Evolutionary conservation across 2,329 filamentous ascomycete genomes (phyloP).

Genomic region (Parastagonospora nodorum): DNA sequence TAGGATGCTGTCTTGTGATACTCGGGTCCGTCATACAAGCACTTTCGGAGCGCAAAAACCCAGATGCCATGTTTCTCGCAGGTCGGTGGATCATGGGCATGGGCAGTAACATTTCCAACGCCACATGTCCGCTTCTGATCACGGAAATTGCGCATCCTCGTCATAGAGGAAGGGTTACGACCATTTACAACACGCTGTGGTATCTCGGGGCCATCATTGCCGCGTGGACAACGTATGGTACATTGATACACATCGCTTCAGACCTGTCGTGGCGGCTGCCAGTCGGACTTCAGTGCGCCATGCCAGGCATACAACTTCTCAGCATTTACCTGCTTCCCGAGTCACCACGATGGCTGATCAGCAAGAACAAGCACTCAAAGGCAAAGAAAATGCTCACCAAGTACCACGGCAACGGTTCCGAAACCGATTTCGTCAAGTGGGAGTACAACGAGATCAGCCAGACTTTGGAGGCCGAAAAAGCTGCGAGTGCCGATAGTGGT

Average conservation of each 20-base stretch:
- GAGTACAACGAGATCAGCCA: slow-evolving; percentile 23
- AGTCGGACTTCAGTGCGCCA: slow-evolving; percentile 63
- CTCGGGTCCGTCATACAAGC: slow-evolving; percentile 52
- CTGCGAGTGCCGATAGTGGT: slow-evolving; percentile 11
- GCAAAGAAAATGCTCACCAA: slow-evolving; percentile 15
- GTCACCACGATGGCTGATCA: slow-evolving; percentile 44
- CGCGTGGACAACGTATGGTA: slow-evolving; percentile 25
- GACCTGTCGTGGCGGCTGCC: slow-evolving; percentile 60
- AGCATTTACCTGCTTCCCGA: slow-evolving; percentile 67
- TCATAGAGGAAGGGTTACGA: slow-evolving; percentile 62
- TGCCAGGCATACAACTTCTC: slow-evolving; percentile 62
- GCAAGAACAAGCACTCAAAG: slow-evolving; percentile 12
- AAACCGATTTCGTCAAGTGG: slow-evolving; percentile 19
- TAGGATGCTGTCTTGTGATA: slow-evolving; percentile 47
- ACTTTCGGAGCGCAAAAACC: slow-evolving; percentile 49
- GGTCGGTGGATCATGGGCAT: slow-evolving; percentile 43
- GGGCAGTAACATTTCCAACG: slow-evolving; percentile 60
- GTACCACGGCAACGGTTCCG: slow-evolving; percentile 21
- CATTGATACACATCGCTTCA: slow-evolving; percentile 12
- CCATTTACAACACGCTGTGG: slow-evolving; percentile 54
- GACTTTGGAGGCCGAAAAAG: slow-evolving; percentile 16
- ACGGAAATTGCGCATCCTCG: slow-evolving; percentile 64
- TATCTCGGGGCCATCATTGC: slow-evolving; percentile 30
- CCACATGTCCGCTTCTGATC: slow-evolving; percentile 59
- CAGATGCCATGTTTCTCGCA: slow-evolving; percentile 54